phyloP scores from a whole-genome alignment of 169 alveolate species.

The Besnoitia besnoiti region DNA sequence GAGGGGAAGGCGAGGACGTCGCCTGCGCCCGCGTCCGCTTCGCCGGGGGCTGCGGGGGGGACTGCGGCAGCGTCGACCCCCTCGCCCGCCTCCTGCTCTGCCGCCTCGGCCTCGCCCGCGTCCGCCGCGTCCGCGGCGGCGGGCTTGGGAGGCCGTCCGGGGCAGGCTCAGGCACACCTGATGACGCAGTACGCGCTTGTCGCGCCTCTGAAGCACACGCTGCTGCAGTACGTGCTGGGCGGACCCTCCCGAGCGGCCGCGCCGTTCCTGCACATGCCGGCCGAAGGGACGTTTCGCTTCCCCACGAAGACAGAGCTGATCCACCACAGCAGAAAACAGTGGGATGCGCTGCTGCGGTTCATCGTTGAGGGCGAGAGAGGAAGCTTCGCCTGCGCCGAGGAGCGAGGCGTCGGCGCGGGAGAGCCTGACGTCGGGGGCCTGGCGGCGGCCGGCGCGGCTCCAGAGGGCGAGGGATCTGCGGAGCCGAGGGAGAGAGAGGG shows the following conservation, averaged over 20 bases:
- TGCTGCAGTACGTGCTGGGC: slow-evolving; percentile 65
- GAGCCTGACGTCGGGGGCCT: neutral
- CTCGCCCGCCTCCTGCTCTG: neutral
- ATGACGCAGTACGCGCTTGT: slow-evolving; percentile 71
- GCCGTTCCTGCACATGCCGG: slow-evolving; percentile 46
- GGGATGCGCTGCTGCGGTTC: slow-evolving; percentile 59
- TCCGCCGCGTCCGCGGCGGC: neutral
- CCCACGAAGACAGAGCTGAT: slow-evolving; percentile 62
- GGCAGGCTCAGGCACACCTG: neutral
- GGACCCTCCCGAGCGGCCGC: slow-evolving; percentile 42
- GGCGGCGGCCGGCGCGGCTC: neutral
- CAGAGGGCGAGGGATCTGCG: neutral
- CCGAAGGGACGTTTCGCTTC: slow-evolving; percentile 63
- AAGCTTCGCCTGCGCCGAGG: neutral
- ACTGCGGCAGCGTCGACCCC: neutral
- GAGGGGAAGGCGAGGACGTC: too few relatives aligned
- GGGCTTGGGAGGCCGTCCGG: neutral
- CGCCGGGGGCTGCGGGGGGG: neutral
- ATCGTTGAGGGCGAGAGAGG: slow-evolving; percentile 37
- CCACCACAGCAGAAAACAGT: slow-evolving; percentile 68
- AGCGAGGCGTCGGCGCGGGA: neutral
- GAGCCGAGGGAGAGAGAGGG: neutral
- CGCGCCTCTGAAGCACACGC: slow-evolving; percentile 65
- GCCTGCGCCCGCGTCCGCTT: neutral
- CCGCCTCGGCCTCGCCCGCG: neutral